These are phyloP conservation scores for Microdochium paspali DNA, from an alignment of 2,329 filamentous ascomycete genomes.

Conservation along the genomic window DNA sequence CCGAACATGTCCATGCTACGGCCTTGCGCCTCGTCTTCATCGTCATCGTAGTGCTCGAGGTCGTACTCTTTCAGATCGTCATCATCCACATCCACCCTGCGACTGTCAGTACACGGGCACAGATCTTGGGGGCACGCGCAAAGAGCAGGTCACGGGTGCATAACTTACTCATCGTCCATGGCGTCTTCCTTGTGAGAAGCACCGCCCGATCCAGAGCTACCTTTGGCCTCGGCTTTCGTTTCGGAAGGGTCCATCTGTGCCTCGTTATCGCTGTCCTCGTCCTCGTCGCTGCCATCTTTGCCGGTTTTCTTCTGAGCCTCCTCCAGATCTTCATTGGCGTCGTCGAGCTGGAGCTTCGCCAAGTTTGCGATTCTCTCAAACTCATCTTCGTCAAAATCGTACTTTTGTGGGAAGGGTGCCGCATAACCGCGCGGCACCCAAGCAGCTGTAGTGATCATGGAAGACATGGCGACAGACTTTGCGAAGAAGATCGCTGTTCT, in stretches of 20 bases:
- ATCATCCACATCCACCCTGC: conserved; percentile 50
- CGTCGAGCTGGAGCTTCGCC: conserved; percentile 74
- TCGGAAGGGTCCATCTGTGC: conserved; percentile 13
- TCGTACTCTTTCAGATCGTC: conserved; percentile 95
- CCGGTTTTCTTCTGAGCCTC: conserved; percentile 49
- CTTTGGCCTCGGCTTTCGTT: conserved; percentile 8
- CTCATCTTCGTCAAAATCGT: conserved; percentile 66
- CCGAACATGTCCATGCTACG: conserved; percentile 87
- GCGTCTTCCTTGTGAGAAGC: conserved; percentile 16
- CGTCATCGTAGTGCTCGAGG: conserved; percentile 90
- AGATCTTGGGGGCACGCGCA: neutral
- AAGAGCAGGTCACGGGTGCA: conserved; percentile 1
- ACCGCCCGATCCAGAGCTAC: conserved; percentile 2
- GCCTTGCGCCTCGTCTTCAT: conserved; percentile 57
- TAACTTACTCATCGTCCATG: conserved; percentile 32
- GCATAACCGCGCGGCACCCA: conserved; percentile 73
- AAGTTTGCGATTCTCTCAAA: conserved; percentile 67
- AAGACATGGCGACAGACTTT: conserved; percentile 29
- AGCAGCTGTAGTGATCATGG: conserved; percentile 68
- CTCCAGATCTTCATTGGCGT: conserved; percentile 78
- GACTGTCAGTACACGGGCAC: conserved; percentile 2
- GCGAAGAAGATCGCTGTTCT: neutral
- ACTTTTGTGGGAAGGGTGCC: conserved; percentile 66
- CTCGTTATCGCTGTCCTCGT: conserved; percentile 18
- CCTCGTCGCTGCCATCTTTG: conserved; percentile 11